Percentiles rank a stretch among this genome's conserved stretches.
Evolutionary conservation across 2,329 filamentous ascomycete genomes (phyloP).

Genomic region (Trichoderma sp.): DNA sequence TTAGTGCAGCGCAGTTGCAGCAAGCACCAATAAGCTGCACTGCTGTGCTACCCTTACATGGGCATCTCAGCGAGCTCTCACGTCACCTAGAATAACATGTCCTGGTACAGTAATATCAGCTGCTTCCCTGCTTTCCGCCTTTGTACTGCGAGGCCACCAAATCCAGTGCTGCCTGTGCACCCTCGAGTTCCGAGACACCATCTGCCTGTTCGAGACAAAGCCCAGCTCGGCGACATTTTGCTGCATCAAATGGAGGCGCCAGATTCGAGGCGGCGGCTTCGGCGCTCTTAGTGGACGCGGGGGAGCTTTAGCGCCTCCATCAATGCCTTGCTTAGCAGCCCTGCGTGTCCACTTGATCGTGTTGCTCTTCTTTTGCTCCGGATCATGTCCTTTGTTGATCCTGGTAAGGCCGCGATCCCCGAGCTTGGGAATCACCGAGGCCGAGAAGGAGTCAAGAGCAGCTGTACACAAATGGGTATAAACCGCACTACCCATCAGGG

Average conservation of each 20-base stretch:
- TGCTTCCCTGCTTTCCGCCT: neutral
- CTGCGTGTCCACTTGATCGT: conserved; percentile 6
- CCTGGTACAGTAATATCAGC: neutral
- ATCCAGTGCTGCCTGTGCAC: neutral
- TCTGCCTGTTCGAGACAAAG: neutral
- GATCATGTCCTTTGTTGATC: neutral
- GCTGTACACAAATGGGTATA: neutral
- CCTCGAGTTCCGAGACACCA: neutral
- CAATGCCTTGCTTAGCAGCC: neutral
- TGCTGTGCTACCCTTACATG: neutral
- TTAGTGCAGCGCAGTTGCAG: neutral
- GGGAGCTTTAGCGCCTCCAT: neutral
- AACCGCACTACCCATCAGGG: neutral
- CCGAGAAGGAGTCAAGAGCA: neutral
- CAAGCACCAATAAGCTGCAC: neutral
- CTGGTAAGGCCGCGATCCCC: neutral
- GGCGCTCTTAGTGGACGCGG: conserved; percentile 4
- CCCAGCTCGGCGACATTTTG: neutral
- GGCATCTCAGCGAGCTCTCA: neutral
- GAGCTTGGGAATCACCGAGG: neutral
- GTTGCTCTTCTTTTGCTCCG: neutral
- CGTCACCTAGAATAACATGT: neutral
- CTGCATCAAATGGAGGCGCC: neutral
- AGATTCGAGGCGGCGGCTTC: neutral
- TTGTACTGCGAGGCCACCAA: neutral